Percentiles rank a stretch among this genome's conserved stretches.
phyloP scores from a whole-genome alignment of 1,139 yeast species.

The Barnettozyma hawaiiensis region DNA sequence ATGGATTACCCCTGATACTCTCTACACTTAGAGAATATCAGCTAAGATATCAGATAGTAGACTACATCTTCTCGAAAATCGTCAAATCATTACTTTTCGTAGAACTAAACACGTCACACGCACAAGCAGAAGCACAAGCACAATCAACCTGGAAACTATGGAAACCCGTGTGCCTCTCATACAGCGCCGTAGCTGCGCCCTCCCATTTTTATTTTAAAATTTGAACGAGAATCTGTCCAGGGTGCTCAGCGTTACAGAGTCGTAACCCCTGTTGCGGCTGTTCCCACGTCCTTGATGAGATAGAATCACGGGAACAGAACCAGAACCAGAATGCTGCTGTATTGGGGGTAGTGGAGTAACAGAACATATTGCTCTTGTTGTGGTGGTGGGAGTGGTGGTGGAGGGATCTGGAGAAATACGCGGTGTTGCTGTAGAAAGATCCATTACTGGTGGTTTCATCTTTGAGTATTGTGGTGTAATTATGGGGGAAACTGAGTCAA shows the following conservation, averaged over 20 bases:
- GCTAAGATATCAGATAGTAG: too few species aligned
- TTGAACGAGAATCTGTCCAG: conserved; percentile 19
- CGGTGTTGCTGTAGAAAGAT: not conserved
- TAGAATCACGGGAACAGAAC: not conserved
- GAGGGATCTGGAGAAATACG: not conserved
- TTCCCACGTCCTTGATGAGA: not conserved
- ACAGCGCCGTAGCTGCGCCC: too few species aligned
- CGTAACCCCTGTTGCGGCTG: conserved; percentile 8
- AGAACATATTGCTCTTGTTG: not conserved
- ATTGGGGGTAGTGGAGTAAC: not conserved
- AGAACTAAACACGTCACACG: not conserved
- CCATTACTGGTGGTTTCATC: not conserved
- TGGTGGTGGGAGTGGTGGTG: too few species aligned
- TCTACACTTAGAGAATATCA: too few species aligned
- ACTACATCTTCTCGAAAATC: not conserved
- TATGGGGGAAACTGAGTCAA: not conserved
- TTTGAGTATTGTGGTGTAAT: not conserved
- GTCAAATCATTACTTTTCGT: not conserved
- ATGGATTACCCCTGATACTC: too few species aligned
- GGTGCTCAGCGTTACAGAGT: conserved; percentile 17
- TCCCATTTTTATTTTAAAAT: too few species aligned
- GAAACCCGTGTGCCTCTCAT: not conserved
- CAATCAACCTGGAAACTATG: conserved; percentile 2
- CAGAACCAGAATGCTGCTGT: not conserved
- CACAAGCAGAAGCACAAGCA: too few species aligned